Evolutionary conservation across 2,329 filamentous ascomycete genomes (phyloP), one percentile per base, ranked within the genome.

Genomic region (Thielaviopsis punctulata): DNA sequence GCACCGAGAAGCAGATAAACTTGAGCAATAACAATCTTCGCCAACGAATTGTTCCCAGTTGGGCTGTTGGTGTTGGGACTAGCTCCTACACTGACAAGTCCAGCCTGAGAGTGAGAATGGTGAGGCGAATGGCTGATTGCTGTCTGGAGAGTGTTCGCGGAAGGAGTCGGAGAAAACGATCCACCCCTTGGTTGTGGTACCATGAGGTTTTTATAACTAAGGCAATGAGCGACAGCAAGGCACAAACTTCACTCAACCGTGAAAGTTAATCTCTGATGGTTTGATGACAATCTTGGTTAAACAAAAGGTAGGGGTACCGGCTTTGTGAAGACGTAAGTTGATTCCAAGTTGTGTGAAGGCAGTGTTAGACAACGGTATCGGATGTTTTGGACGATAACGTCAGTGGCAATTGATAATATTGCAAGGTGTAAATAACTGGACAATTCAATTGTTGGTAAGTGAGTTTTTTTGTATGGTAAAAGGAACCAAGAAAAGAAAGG

Each of bases 11-110:
- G 78, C 58, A 98, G 80, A 69, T 92, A 94, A 59, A 96, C 81
- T 72, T 98, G 92, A 58, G 92, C 88, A 62, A 95, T 82, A 61
- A 92, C 88, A 66, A 98, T 92, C 70, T 93, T 95, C 56, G 84
- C 84, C 61, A 96, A 75, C 63, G 82, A 82, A 63, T 68, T 78
- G 58, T 69, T 72, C 66, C 75, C 75, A 62, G 75, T 79, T 63
- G 76, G 76, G 67, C 76, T 80, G 67, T 69, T 76, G 61, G 73
- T 77, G 68, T 72, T 76, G 60, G 75, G 74, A 66, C 74, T 79
- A 59, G 75, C 74, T 68, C 70, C 73, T 71, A 74, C 72, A 71
- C 73, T 77, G 63, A 76, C 66, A 61, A 71, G 68, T 60, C 73
- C 72, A 62, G 70, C 62, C 63, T 78, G 74, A 23, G 45, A 48